Evolutionary conservation across 192 early-diverging fungal genomes (phyloP), one percentile per base, ranked within the genome.

Genomic region (Backusella morwellensis): DNA sequence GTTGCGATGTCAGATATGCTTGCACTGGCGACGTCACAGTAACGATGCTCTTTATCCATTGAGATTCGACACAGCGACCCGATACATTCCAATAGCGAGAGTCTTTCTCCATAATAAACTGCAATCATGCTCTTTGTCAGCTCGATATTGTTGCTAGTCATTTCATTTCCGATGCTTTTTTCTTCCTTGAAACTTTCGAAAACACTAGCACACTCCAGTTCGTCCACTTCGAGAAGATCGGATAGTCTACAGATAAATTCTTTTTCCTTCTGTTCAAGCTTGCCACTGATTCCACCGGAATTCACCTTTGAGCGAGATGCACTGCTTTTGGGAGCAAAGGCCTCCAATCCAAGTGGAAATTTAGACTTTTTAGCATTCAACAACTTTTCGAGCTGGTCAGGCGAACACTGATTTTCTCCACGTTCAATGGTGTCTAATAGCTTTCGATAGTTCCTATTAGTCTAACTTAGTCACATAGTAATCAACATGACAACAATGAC

Each of bases 181-280:
- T 76, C 68, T 12, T 76, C 56, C 14, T 66, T 68, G 59, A 70
- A 81, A 15, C 76, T 42, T 41, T 78, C 56, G 68, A 76, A 77
- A 23, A 81, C 21, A n/a, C 29, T 26, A 8, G 76, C 76, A 66
- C 76, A 77, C 41, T 85, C 84, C 34, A 77, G 35, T 78, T 87
- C 86, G 35, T 87, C 78, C 47, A 87, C 47, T 32, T 82, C 74
- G 69, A 81, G 73, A 6, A 52, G 52, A 59, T 84, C 82, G 21
- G 84, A 84, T 15, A 87, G 47, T 47, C 70, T 77, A 38, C 77
- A 80, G 12, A 85, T 76, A 29, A 87, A 63, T n/a, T 80, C 85
- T 47, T 79, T 69, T 59, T 87, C 82, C 15, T 74, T 36, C 6
- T 77, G 79, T 0, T 77, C 77, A 70, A 81, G 78, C 75, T 81